phyloP scores from a whole-genome alignment of 768 basidiomycete genomes.

The Xanthoconium purpureum region DNA sequence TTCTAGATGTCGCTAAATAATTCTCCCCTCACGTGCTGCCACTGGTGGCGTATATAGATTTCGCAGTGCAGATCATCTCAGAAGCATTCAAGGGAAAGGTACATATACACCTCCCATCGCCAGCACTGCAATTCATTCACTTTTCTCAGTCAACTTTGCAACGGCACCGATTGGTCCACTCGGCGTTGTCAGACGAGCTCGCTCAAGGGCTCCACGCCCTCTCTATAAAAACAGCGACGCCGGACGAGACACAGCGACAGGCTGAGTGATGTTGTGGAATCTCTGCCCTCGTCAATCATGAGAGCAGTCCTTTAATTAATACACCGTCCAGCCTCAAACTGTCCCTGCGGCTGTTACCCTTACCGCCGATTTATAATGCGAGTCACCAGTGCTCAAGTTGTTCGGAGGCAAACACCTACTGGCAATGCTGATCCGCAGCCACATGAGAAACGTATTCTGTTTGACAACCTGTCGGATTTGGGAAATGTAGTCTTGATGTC shows the following conservation, averaged over 20 bases:
- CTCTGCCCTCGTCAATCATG: constrained; percentile 28
- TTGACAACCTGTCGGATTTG: constrained; percentile 2
- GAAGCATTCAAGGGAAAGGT: constrained; percentile 75
- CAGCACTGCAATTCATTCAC: constrained; percentile 11
- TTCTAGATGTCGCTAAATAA: constrained; percentile 11
- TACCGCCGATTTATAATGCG: constrained; percentile 12
- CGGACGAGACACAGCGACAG: constrained; percentile 42
- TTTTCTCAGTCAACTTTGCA: constrained; percentile 63
- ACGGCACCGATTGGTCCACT: constrained; percentile 77
- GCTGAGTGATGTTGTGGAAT: constrained; percentile 26
- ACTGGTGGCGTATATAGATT: constrained; percentile 48
- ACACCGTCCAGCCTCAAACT: constrained; percentile 18
- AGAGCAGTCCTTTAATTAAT: constrained; percentile 31
- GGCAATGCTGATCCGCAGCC: constrained; percentile 18
- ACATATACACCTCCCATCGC: constrained; percentile 15
- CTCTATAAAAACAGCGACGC: constrained; percentile 71
- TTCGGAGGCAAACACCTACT: constrained; percentile 5
- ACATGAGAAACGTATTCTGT: constrained; percentile 12
- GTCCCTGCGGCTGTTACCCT: constrained; percentile 18
- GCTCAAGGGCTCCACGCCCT: constrained; percentile 71
- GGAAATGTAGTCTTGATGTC: constrained; percentile 6
- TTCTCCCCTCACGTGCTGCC: constrained; percentile 24
- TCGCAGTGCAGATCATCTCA: constrained; percentile 71
- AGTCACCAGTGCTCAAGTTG: constrained; percentile 18
- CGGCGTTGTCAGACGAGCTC: constrained; percentile 68